phyloP scores from a whole-genome alignment of 78 protist species.

The Diacronema lutheri region DNA sequence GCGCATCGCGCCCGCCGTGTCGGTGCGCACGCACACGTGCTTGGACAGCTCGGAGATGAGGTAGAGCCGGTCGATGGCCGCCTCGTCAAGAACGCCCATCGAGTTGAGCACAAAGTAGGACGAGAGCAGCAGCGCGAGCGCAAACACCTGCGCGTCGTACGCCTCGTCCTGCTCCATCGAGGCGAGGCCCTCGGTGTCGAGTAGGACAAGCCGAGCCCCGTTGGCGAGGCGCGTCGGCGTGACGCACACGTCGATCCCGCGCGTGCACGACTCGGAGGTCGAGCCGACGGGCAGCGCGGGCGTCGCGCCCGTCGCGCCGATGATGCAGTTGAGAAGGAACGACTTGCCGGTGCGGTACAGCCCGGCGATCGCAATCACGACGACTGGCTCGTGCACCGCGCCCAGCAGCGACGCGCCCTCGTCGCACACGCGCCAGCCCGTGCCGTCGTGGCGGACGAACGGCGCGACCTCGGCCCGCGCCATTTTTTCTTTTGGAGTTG shows the following conservation, averaged over 20 bases:
- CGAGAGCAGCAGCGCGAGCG: conserved; percentile 34
- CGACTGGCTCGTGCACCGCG: background rate
- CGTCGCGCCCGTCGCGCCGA: background rate
- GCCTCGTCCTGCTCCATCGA: conserved; percentile 24
- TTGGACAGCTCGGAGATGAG: conserved; percentile 35
- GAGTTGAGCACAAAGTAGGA: conserved; percentile 40
- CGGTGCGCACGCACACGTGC: conserved; percentile 16
- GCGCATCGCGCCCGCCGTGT: background rate
- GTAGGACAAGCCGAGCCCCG: background rate
- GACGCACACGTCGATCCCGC: conserved; percentile 39
- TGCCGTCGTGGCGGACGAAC: background rate
- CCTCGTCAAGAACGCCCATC: conserved; percentile 32
- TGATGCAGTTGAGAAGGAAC: conserved; percentile 33
- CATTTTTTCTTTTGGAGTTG: too few species aligned
- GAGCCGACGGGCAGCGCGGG: conserved; percentile 24
- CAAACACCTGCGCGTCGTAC: conserved; percentile 41
- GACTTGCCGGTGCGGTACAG: conserved; percentile 36
- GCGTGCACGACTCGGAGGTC: conserved; percentile 37
- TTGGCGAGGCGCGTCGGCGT: background rate
- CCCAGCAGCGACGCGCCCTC: background rate
- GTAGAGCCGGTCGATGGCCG: conserved; percentile 23
- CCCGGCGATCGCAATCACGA: conserved; percentile 1
- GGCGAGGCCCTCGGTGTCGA: conserved; percentile 53
- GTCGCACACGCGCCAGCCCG: background rate
- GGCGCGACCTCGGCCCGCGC: background rate